Percentiles rank a stretch among this genome's conserved stretches.
These are phyloP conservation scores for Aethionema arabicum DNA, from an alignment of 345 rosid species.

Conservation along the genomic window DNA sequence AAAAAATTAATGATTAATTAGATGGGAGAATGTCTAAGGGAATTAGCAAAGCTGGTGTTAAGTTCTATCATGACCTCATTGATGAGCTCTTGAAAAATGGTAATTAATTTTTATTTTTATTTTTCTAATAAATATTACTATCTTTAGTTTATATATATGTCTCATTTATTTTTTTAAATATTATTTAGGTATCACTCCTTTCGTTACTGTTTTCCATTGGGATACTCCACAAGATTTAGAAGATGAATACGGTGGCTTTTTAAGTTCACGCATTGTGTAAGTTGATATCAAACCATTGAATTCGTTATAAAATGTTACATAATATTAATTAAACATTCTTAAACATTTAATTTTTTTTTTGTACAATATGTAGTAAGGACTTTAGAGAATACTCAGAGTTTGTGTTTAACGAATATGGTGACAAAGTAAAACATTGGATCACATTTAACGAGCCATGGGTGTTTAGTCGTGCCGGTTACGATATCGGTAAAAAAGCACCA, in stretches of 20 bases:
- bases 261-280: conserved; percentile 16
- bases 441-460: conserved; percentile 42
- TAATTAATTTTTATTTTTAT: neutral
- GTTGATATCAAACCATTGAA: neutral
- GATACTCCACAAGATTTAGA: conserved; percentile 19
- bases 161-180: neutral
- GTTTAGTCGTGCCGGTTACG: conserved; percentile 22
- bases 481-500: conserved; percentile 20
- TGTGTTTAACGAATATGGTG: conserved; percentile 28
- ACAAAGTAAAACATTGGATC: conserved; percentile 42
- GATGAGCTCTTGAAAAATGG: conserved; percentile 38
- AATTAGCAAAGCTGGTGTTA: conserved; percentile 40
- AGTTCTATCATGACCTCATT: conserved; percentile 46
- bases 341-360: neutral
- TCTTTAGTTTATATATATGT: neutral
- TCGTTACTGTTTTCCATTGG: conserved; percentile 22
- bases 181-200: conserved; percentile 5
- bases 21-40: conserved; percentile 42
- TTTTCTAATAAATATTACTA: neutral
- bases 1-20: neutral
- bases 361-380: neutral
- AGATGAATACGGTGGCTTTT: conserved; percentile 24
- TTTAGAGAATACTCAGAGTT: neutral
- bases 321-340: neutral
- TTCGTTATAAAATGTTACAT: no score